Evolutionary conservation across 1,284 basidiomycete species (phyloP), one percentile per base, ranked within the genome.

Genomic region (Leccinum solheimii): DNA sequence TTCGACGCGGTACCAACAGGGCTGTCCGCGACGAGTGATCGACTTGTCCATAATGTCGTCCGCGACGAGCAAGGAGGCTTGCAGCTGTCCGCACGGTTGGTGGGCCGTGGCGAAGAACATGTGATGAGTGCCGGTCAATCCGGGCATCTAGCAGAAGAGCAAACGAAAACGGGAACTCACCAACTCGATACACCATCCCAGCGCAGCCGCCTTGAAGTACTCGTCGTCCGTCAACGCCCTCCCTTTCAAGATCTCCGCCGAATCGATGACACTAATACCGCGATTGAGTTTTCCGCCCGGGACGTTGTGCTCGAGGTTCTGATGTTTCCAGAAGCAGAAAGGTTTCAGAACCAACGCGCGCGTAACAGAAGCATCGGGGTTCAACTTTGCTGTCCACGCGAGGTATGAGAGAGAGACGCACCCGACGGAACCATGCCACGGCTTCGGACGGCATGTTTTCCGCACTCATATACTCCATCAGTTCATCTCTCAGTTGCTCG

Each of bases 11-110:
- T 97, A 99, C 93, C 94, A 99, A 79, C 97, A 99, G 0, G 96
- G 93, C 75, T 98, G 96, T n/a, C 93, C 91, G n/a, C 97, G 89
- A 48, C 97, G 91, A 7, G 96, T 99, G 70, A 97, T 88, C 56
- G 90, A 94, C 26, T 85, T 77, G 75, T 99, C 97, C 96, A 98
- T 99, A 76, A 99, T 96, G 77, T 99, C 97, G 78, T 99, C 97
- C 26, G 95, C 88, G 59, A 99, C 96, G 60, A 99, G 86, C 86
- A 98, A 98, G 80, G 92, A 98, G 0, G 95, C 95, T 90, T 99
- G 97, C 13, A 57, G 23, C 56, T 57, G 1, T 50, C 21, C 32
- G 23, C 3, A 23, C 14, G 36, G 14, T 1, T 19, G 40, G 19
- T 11, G 14, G 1, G 11, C 2, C 27, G n/a, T 5, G 26, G 23